phyloP scores from a whole-genome alignment of 2,329 filamentous ascomycete species.

The Stagonosporopsis tanaceti region DNA sequence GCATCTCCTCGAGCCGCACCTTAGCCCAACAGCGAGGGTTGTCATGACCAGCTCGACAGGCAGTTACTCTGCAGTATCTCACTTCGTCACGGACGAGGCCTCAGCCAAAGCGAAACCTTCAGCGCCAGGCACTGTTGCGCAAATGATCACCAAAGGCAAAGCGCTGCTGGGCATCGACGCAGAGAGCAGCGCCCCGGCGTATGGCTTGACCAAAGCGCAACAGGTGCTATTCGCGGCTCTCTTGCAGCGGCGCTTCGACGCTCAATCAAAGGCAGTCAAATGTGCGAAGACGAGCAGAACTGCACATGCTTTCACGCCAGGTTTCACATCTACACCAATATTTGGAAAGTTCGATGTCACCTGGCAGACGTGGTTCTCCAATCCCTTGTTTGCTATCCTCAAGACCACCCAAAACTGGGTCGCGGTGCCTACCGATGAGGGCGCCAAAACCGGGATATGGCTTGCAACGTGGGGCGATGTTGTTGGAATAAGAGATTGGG shows the following conservation, averaged over 20 bases:
- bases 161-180: background rate
- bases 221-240: conserved; percentile 24
- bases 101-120: background rate
- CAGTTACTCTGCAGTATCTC: conserved; percentile 11
- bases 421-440: conserved; percentile 21
- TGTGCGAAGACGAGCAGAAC: background rate
- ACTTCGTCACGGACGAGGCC: background rate
- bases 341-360: conserved; percentile 20
- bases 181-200: conserved; percentile 5
- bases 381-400: conserved; percentile 23
- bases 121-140: background rate
- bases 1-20: conserved; percentile 14
- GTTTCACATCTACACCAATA: conserved; percentile 23
- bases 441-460: conserved; percentile 26
- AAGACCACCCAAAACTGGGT: conserved; percentile 18
- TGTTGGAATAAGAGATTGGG: background rate
- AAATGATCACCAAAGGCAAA: background rate
- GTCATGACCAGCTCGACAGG: conserved; percentile 27
- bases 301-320: conserved; percentile 20
- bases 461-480: conserved; percentile 20
- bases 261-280: background rate
- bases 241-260: conserved; percentile 22
- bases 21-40: conserved; percentile 15
- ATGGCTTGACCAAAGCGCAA: conserved; percentile 22
- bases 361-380: conserved; percentile 21